These are phyloP conservation scores for Limonium bicolor DNA, from an alignment of 148 eudicot genomes.

Conservation along the genomic window DNA sequence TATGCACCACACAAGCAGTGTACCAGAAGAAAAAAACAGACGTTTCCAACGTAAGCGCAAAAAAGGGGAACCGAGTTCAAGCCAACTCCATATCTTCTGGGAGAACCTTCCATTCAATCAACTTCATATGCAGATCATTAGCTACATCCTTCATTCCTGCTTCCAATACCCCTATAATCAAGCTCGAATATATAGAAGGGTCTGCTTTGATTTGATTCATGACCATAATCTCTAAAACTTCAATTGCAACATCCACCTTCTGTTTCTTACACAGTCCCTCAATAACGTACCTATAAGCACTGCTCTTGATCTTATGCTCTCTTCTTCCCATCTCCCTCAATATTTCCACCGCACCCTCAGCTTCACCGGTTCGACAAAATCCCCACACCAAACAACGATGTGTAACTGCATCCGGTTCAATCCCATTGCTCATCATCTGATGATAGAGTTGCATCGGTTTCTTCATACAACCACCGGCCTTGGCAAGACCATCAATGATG, in stretches of 20 bases:
- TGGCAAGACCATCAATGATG: slow-evolving; percentile 69
- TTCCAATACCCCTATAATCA: slow-evolving; percentile 38
- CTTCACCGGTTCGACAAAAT: slow-evolving; percentile 32
- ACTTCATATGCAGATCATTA: slow-evolving; percentile 22
- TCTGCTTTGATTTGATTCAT: slow-evolving; percentile 18
- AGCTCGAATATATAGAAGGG: slow-evolving; percentile 17
- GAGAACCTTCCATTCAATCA: slow-evolving; percentile 32
- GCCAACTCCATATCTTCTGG: slow-evolving; percentile 8
- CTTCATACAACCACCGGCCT: slow-evolving; percentile 51
- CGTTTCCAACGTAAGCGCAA: no score
- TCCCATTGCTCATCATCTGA: slow-evolving; percentile 31
- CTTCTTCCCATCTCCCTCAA: slow-evolving; percentile 40
- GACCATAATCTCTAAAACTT: slow-evolving; percentile 44
- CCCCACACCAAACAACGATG: slow-evolving; percentile 71
- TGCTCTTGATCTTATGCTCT: slow-evolving; percentile 26
- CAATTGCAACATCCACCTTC: slow-evolving; percentile 46
- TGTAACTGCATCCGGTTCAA: slow-evolving; percentile 56
- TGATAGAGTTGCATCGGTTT: slow-evolving; percentile 49
- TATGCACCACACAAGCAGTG: no score
- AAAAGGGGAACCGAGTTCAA: no score
- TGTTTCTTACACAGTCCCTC: slow-evolving; percentile 36
- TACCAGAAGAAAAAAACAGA: no score
- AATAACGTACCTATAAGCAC: slow-evolving; percentile 31
- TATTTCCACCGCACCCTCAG: slow-evolving; percentile 47
- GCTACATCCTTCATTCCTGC: slow-evolving; percentile 60